Evolutionary conservation across 306 rosid genomes (phyloP).

Genomic region (Quercus dentata): DNA sequence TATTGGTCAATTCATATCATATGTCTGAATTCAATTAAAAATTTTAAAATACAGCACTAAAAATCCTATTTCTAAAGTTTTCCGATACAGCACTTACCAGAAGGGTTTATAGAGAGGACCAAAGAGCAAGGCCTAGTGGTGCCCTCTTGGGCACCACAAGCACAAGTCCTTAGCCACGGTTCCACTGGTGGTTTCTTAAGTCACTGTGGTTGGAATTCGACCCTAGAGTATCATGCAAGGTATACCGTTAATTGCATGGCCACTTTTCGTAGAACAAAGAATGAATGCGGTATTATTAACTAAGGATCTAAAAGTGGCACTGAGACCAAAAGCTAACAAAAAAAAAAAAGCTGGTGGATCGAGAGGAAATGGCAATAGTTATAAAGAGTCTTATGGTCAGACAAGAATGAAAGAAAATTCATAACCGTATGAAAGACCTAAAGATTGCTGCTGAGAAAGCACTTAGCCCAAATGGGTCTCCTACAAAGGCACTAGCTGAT

Average conservation of each 20-base stretch:
- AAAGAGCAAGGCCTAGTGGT: conserved; percentile 27
- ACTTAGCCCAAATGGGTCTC: conserved; percentile 16
- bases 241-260: conserved; percentile 28
- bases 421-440: background rate
- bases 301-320: conserved; percentile 21
- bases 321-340: conserved; percentile 19
- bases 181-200: conserved; percentile 27
- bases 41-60: too few species aligned
- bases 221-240: conserved; percentile 19
- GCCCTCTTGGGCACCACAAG: conserved; percentile 37
- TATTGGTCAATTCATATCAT: too few species aligned
- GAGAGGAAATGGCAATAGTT: conserved; percentile 29
- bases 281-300: conserved; percentile 19
- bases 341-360: conserved; percentile 11
- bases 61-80: too few species aligned
- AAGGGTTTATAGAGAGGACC: conserved; percentile 28
- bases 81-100: conserved; percentile 4
- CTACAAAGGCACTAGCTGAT: conserved; percentile 18
- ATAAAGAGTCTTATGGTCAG: conserved; percentile 21
- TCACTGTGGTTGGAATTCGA: conserved; percentile 53
- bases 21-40: too few species aligned
- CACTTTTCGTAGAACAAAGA: conserved; percentile 25
- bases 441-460: conserved; percentile 19
- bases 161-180: conserved; percentile 26
- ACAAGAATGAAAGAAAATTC: conserved; percentile 21